Evolutionary conservation across 805 yeast species (phyloP).

Genomic region (Ogataea trehaloabstinens): DNA sequence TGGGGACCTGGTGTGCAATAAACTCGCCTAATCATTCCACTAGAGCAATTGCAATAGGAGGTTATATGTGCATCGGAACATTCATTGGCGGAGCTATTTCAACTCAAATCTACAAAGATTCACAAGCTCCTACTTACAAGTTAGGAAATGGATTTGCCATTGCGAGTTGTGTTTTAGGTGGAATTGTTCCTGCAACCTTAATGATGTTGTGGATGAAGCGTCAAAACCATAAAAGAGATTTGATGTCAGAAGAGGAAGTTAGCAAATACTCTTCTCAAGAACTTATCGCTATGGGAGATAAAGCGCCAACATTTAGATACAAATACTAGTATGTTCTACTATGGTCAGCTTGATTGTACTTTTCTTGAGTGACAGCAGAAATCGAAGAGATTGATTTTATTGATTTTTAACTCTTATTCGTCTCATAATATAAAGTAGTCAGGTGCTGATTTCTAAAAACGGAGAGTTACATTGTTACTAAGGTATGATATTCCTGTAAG

Average conservation of each 20-base stretch:
- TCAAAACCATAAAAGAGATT: conserved; percentile 1
- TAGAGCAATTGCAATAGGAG: conserved; percentile 40
- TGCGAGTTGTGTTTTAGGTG: conserved; percentile 23
- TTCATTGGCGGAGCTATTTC: conserved; percentile 39
- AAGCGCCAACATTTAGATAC: conserved; percentile 37
- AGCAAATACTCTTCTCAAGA: conserved; percentile 24
- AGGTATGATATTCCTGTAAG: too few relatives aligned
- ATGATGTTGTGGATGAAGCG: conserved; percentile 6
- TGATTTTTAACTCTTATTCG: too few relatives aligned
- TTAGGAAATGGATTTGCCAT: conserved; percentile 38
- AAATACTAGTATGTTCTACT: too few relatives aligned
- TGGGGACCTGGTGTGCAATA: conserved; percentile 7
- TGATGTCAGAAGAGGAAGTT: conserved; percentile 12
- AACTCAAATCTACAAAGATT: conserved; percentile 37
- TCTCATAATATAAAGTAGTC: too few relatives aligned
- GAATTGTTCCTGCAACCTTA: conserved; percentile 2
- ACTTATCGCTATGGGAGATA: conserved; percentile 38
- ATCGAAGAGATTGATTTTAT: too few relatives aligned
- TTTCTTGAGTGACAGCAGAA: too few relatives aligned
- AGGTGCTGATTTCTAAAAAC: too few relatives aligned
- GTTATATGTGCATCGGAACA: conserved; percentile 39
- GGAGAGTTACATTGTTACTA: too few relatives aligned
- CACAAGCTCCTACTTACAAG: conserved; percentile 29
- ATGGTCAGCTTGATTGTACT: too few relatives aligned
- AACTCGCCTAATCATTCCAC: conserved; percentile 30